These are phyloP conservation scores for Tulasnella sp. DNA, from an alignment of 768 basidiomycete species.

Conservation along the genomic window DNA sequence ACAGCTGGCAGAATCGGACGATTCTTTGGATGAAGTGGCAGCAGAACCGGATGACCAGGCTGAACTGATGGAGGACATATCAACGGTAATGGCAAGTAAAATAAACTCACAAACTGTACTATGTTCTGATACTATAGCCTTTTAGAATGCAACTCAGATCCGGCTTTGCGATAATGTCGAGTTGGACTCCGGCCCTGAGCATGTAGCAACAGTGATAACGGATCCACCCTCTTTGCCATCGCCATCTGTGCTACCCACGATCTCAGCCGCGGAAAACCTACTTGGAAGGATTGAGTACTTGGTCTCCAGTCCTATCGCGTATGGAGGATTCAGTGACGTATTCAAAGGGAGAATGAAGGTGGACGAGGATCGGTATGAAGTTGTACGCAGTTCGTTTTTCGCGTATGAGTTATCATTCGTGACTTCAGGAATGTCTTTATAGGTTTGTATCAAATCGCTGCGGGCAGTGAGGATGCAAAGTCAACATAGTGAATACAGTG, in stretches of 20 bases:
- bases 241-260: neutral
- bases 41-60: too few species aligned
- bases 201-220: neutral
- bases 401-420: neutral
- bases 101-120: too few species aligned
- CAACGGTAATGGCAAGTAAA: too few species aligned
- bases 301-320: neutral
- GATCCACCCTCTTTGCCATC: neutral
- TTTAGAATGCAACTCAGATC: neutral
- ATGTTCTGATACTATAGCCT: neutral
- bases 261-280: neutral
- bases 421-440: neutral
- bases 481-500: neutral
- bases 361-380: neutral
- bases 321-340: constrained; percentile 14
- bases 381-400: neutral
- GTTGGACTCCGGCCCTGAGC: neutral
- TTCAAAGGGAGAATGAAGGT: neutral
- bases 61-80: too few species aligned
- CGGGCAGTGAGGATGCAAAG: constrained; percentile 4
- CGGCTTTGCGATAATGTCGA: neutral
- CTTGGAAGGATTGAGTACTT: too few species aligned
- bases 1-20: too few species aligned
- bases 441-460: constrained; percentile 8
- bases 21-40: too few species aligned